phyloP scores from a whole-genome alignment of 1,284 basidiomycete genomes.

The Austroboletus novae-zelandiae region DNA sequence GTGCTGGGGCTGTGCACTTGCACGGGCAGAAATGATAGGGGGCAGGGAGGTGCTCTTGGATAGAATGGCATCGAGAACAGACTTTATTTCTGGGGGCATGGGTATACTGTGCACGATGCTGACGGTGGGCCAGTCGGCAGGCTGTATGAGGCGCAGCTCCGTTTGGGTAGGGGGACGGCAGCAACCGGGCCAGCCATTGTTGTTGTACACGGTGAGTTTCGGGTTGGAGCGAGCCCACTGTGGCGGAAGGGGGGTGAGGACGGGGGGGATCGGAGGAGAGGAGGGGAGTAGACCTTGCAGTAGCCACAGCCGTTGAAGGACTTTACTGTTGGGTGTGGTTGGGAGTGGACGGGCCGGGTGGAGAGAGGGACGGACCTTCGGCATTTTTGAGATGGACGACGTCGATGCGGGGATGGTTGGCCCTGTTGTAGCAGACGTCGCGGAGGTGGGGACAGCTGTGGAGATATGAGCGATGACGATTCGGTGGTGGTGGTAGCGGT shows the following conservation, averaged over 20 bases:
- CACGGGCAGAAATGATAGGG: constrained; percentile 24
- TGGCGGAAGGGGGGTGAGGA: constrained; percentile 24
- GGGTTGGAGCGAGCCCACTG: constrained; percentile 69
- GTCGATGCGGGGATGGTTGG: constrained; percentile 68
- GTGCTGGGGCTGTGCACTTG: constrained; percentile 20
- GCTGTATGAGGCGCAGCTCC: constrained; percentile 60
- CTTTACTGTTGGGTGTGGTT: constrained; percentile 48
- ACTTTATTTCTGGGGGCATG: constrained; percentile 68
- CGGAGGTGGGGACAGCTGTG: constrained; percentile 69
- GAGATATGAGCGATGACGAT: constrained; percentile 4
- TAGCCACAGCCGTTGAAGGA: constrained; percentile 81
- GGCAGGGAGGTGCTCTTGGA: constrained; percentile 30
- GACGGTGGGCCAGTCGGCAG: constrained; percentile 79
- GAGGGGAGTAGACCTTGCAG: constrained; percentile 62
- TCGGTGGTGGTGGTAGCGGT: too few species aligned
- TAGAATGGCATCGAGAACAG: constrained; percentile 54
- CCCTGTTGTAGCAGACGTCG: constrained; percentile 70
- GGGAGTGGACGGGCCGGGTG: constrained; percentile 12
- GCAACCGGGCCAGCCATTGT: constrained; percentile 81
- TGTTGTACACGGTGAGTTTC: constrained; percentile 55
- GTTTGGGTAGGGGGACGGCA: constrained; percentile 62
- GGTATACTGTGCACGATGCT: constrained; percentile 66
- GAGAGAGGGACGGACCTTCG: constrained; percentile 54
- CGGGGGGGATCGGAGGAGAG: constrained; percentile 27
- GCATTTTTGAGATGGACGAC: constrained; percentile 77